Conservation (phyloP, 164 flowering plant genomes). For the Magnolia kwangsiensis region DNA sequence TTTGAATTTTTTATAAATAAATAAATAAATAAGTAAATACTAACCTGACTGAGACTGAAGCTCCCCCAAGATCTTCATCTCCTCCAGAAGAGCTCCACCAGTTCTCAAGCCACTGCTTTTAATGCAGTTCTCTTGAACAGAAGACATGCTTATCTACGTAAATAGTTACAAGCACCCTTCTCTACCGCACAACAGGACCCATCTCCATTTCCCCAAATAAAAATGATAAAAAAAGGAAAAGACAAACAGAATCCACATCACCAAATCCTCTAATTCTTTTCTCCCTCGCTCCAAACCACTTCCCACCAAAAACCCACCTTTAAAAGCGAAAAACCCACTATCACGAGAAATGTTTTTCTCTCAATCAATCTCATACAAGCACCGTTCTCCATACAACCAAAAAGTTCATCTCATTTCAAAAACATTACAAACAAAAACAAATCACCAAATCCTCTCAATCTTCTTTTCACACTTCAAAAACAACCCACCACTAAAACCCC, state of each 20-base stretch:
- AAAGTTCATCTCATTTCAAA: no score
- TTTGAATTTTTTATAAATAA: no score
- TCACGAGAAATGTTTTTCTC: no score
- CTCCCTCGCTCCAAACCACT: background rate
- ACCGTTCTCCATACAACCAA: no score
- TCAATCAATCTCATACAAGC: no score
- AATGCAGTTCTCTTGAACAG: slow-evolving; percentile 46
- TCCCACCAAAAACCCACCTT: slow-evolving; percentile 27
- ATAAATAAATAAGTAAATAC: slow-evolving; percentile 2
- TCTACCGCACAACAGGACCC: slow-evolving; percentile 14
- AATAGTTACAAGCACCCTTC: slow-evolving; percentile 1
- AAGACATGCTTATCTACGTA: slow-evolving; percentile 4
- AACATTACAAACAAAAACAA: no score
- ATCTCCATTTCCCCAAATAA: slow-evolving; percentile 11
- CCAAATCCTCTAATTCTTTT: slow-evolving; percentile 19
- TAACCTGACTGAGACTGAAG: slow-evolving; percentile 79
- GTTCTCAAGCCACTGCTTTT: slow-evolving; percentile 36
- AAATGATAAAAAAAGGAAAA: background rate
- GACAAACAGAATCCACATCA: slow-evolving; percentile 11
- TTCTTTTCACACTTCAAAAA: no score
- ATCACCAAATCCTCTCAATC: no score
- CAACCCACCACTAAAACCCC: no score
- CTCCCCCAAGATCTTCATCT: slow-evolving; percentile 79
- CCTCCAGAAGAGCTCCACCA: slow-evolving; percentile 52
- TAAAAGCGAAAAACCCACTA: no score